These are phyloP conservation scores for Aureobasidium sp. DNA, from an alignment of 2,329 filamentous ascomycete genomes.

Conservation along the genomic window DNA sequence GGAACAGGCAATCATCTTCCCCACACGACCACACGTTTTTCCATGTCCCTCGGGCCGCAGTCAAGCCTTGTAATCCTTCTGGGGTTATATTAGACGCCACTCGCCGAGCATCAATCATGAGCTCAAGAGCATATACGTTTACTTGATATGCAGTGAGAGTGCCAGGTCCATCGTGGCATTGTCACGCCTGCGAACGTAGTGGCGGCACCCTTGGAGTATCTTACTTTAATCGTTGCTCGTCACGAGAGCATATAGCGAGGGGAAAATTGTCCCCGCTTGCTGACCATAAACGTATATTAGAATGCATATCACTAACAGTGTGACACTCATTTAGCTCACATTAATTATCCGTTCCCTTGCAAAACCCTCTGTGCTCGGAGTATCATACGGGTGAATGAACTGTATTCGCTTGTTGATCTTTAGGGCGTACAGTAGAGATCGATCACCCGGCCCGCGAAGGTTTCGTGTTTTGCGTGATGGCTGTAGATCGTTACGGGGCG, in stretches of 20 bases:
- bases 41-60: constrained; percentile 7
- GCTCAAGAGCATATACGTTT: neutral
- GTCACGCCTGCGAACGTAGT: neutral
- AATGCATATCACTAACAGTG: constrained; percentile 1
- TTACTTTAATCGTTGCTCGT: neutral
- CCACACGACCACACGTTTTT: neutral
- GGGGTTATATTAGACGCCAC: neutral
- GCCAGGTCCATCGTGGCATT: neutral
- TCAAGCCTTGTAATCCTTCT: constrained; percentile 5
- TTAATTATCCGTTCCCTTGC: neutral
- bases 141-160: neutral
- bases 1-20: constrained; percentile 4
- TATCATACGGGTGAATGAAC: neutral
- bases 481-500: neutral
- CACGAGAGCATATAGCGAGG: neutral
- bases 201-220: neutral
- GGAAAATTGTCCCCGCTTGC: neutral
- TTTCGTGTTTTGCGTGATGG: neutral
- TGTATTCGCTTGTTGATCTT: neutral
- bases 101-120: neutral
- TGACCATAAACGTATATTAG: constrained; percentile 11
- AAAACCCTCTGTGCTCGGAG: neutral
- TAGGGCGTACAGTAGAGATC: neutral
- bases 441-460: neutral
- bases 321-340: neutral